phyloP scores from a whole-genome alignment of 2,329 filamentous ascomycete genomes.

The Pestalotiopsis sp. region DNA sequence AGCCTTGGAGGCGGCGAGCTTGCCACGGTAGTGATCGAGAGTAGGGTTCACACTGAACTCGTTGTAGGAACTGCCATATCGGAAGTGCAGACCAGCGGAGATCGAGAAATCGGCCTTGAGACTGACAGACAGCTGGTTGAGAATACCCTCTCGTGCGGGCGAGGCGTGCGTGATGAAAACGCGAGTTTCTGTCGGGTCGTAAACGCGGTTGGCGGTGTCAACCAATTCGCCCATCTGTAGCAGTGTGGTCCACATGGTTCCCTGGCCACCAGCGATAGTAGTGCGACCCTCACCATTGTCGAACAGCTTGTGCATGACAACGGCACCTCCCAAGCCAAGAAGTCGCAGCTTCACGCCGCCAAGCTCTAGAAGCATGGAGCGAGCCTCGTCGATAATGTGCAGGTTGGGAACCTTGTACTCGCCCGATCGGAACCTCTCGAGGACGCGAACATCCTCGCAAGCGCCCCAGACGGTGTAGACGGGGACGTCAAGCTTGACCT shows the following conservation, averaged over 20 bases:
- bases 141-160: conserved; percentile 89
- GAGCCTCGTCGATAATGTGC: conserved; percentile 97
- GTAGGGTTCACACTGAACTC: conserved; percentile 99
- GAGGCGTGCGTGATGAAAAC: conserved; percentile 97
- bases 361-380: conserved; percentile 90
- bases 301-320: conserved; percentile 99
- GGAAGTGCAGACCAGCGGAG: conserved; percentile 95
- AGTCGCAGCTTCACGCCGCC: conserved; percentile 95
- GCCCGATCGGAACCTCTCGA: conserved; percentile 95
- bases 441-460: conserved; percentile 94
- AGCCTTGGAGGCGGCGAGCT: conserved; percentile 95
- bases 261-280: conserved; percentile 96
- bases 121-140: conserved; percentile 96
- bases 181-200: conserved; percentile 95
- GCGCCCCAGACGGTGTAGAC: conserved; percentile 99
- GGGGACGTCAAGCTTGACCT: conserved; percentile 88
- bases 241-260: conserved; percentile 99
- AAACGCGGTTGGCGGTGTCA: conserved; percentile 96
- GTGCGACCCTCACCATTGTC: conserved; percentile 98
- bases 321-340: conserved; percentile 88
- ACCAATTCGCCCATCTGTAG: conserved; percentile 98
- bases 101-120: conserved; percentile 98
- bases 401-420: conserved; percentile 98
- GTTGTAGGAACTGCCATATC: conserved; percentile 98
- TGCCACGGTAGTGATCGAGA: conserved; percentile 96